Evolutionary conservation across 2,329 filamentous ascomycete species (phyloP), one percentile per base, ranked within the genome.

Genomic region (Emergomyces orientalis): DNA sequence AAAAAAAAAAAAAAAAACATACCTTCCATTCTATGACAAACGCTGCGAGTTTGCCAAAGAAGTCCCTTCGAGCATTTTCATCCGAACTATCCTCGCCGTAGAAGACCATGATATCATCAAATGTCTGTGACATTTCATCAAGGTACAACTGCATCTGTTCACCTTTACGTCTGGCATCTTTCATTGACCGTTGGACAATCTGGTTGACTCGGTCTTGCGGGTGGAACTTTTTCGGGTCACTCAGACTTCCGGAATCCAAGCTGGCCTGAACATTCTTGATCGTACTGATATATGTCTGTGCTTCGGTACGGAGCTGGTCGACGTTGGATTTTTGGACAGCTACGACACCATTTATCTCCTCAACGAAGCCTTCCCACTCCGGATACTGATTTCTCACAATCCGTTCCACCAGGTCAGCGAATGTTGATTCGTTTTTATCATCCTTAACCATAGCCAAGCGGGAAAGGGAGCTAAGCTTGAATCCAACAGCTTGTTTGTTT

Each of bases 391-490:
- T 94, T 67, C 94, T 89, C 63, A 97, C 93, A 69, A 97, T 96
- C 69, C 93, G 89, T 77, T 99, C 94, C 52, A 99, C 91, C 52
- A 97, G 84, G 76, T 99, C 94, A 63, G 93, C 91, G 72, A 99
- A 88, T 0, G 91, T 97, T 1, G 91, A 93, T 76, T 97, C 89
- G 76, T 99, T 99, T 83, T 97, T 97, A 80, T 96, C 91, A 73
- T 99, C 94, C 79, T 99, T 99, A 72, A 97, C 90, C 92, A 99
- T 97, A 65, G 89, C 92, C 62, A 99, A 81, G 62, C 94, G 87
- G 34, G 90, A 90, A 58, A 99, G 86, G 6, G 94, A 97, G 72
- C 91, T 94, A 17, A 99, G 85, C 80, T 99, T 99, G 87, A 99
- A 99, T 66, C 94, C 94, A 63, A 88, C 90, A 3, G 94, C 94